A percentile compares a stretch with the other conserved stretches of the same genome.
These are phyloP conservation scores for Entrophospora sp. DNA, from an alignment of 192 early-diverging fungal genomes.

Conservation along the genomic window DNA sequence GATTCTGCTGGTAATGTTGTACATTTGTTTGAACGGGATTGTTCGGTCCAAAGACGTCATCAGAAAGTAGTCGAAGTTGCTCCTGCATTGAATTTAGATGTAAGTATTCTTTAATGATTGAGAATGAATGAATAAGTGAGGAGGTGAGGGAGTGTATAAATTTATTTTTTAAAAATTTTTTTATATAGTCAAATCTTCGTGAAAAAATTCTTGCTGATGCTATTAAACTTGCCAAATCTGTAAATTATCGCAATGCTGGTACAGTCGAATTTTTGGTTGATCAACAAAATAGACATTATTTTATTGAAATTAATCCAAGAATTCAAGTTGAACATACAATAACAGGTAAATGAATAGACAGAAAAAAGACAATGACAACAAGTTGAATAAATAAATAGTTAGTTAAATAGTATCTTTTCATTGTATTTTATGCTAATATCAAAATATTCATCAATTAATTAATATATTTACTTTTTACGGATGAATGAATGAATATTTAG, in stretches of 20 bases:
- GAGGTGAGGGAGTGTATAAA: too few relatives aligned
- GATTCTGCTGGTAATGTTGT: slow-evolving; percentile 79
- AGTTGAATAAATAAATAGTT: too few relatives aligned
- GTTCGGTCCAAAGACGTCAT: slow-evolving; percentile 94
- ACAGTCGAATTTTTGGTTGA: slow-evolving; percentile 97
- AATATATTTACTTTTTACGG: background rate
- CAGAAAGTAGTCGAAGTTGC: slow-evolving; percentile 96
- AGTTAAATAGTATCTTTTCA: background rate
- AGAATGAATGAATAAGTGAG: too few relatives aligned
- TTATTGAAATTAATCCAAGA: slow-evolving; percentile 97
- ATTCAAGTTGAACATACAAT: slow-evolving; percentile 98
- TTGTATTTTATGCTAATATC: background rate
- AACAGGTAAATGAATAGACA: slow-evolving; percentile 45
- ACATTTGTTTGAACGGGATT: slow-evolving; percentile 92
- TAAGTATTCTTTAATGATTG: background rate
- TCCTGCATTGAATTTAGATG: slow-evolving; percentile 66
- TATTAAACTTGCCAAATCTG: slow-evolving; percentile 79
- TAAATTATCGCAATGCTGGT: slow-evolving; percentile 91
- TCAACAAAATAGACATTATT: slow-evolving; percentile 79
- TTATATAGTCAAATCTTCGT: too few relatives aligned
- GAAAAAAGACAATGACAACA: too few relatives aligned
- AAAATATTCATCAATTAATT: background rate
- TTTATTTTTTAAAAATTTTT: too few relatives aligned
- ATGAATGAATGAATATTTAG: too few relatives aligned
- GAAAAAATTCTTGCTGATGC: slow-evolving; percentile 81